Percentiles rank a stretch among this genome's conserved stretches.
These are phyloP conservation scores for Mucor velutinosus DNA, from an alignment of 371 early-diverging fungal species.

Conservation along the genomic window DNA sequence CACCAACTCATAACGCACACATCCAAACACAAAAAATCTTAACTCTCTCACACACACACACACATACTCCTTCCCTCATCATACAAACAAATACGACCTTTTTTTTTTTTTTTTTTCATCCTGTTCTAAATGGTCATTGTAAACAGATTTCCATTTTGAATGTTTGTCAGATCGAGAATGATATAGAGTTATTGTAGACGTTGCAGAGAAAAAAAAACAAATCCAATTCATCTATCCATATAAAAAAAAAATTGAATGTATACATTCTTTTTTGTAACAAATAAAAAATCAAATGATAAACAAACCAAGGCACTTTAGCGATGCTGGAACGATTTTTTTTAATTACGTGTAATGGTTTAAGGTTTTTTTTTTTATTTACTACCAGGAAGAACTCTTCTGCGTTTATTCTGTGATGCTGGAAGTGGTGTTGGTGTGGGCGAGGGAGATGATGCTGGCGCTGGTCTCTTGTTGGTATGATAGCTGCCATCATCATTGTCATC, in stretches of 20 bases:
- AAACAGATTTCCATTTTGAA: conserved; percentile 10
- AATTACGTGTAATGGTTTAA: conserved; percentile 6
- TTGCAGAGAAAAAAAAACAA: neutral
- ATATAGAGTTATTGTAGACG: neutral
- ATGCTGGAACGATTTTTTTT: neutral
- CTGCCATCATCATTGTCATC: neutral
- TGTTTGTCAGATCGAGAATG: neutral
- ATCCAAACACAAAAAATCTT: neutral
- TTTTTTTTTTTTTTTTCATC: neutral
- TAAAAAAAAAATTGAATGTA: conserved; percentile 1
- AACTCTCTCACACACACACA: neutral
- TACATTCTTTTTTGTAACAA: conserved; percentile 5
- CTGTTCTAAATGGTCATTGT: neutral
- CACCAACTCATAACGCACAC: neutral
- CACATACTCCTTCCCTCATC: neutral
- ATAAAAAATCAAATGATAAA: conserved; percentile 1
- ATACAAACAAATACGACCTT: neutral
- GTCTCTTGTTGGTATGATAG: neutral
- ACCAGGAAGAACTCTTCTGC: conserved; percentile 1
- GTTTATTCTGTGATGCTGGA: neutral
- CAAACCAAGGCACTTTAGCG: conserved; percentile 18
- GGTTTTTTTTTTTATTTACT: neutral
- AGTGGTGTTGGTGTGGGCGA: neutral
- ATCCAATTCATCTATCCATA: neutral
- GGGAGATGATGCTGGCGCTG: neutral